Evolutionary conservation across 2,329 filamentous ascomycete genomes (phyloP), one percentile per base, ranked within the genome.

Genomic region (Diaporthe longicolla): DNA sequence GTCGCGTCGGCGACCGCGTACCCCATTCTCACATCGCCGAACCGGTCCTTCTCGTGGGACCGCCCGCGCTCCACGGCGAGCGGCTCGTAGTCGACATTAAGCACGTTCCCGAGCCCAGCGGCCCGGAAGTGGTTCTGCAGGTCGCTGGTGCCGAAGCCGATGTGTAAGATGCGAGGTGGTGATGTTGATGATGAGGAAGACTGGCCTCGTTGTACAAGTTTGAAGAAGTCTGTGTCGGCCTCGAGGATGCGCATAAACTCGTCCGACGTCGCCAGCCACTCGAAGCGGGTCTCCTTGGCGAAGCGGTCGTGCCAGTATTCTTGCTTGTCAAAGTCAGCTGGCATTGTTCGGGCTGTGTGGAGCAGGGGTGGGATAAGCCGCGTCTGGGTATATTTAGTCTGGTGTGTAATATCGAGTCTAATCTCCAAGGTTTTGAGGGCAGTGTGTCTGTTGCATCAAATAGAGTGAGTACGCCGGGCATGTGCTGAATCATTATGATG

Each of bases 21-120:
- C 32, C 79, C 78, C 81, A 84, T 86, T 21, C 73, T 75, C 4
- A 87, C 82, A 72, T 88, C 82, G 24, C 85, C 85, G 75, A 89
- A 89, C 1, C 77, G 80, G 8, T 76, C 66, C 35, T 77, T 65
- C 76, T 89, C 87, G 3, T 85, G 79, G 40, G 82, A 77, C 4
- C 80, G 82, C 1, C 86, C 86, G 37, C 85, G 83, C 29, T 84
- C 81, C 11, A 85, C 79, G 8, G 87, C 87, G 9, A 87, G 80
- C 6, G 86, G 86, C 77, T 88, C 87, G 75, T 86, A 89, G 78
- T 88, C 87, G 74, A 87, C 78, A 74, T 88, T 89, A 9, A 85
- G 85, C 24, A 89, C 80, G 76, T 85, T 77, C 3, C 70, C n/a
- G 75, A 85, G 86, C 1, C 85, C 86, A 11, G 79, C 79, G 6